These are phyloP conservation scores for Neoboletus magnificus DNA, from an alignment of 768 basidiomycete species.

Conservation along the genomic window DNA sequence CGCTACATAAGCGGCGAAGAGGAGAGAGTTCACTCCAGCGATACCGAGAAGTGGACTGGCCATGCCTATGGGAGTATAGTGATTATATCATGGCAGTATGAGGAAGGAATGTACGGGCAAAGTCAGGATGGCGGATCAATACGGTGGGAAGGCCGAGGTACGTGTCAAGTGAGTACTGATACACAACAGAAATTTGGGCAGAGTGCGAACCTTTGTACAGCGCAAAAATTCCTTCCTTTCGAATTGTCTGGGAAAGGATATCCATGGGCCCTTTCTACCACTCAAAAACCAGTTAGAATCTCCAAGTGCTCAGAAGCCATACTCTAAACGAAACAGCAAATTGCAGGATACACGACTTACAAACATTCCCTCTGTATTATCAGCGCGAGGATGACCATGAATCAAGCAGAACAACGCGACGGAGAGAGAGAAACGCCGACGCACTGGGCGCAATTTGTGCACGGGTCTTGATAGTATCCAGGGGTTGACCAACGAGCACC, in stretches of 20 bases:
- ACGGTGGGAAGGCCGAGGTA: background rate
- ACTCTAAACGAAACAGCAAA: background rate
- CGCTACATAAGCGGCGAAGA: conserved; percentile 88
- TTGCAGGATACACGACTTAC: conserved; percentile 55
- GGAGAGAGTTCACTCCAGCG: conserved; percentile 91
- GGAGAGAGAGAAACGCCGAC: conserved; percentile 23
- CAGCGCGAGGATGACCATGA: conserved; percentile 2
- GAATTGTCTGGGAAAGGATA: conserved; percentile 74
- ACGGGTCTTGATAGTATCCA: conserved; percentile 86
- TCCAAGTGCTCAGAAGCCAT: background rate
- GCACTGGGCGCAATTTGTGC: conserved; percentile 84
- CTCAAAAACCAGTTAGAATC: background rate
- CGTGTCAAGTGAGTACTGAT: background rate
- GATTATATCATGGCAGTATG: background rate
- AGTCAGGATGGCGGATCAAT: background rate
- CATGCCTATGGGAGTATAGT: conserved; percentile 53
- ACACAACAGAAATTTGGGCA: background rate
- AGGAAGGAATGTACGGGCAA: background rate
- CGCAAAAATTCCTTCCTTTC: conserved; percentile 88
- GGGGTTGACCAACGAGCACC: conserved; percentile 90
- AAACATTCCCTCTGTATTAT: conserved; percentile 73
- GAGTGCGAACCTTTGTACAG: conserved; percentile 79
- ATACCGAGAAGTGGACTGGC: conserved; percentile 87
- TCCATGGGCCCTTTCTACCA: conserved; percentile 90
- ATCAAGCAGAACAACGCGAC: background rate